Conservation (phyloP, 169 alveolate genomes). For the Cryptosporidium tyzzeri region DNA sequence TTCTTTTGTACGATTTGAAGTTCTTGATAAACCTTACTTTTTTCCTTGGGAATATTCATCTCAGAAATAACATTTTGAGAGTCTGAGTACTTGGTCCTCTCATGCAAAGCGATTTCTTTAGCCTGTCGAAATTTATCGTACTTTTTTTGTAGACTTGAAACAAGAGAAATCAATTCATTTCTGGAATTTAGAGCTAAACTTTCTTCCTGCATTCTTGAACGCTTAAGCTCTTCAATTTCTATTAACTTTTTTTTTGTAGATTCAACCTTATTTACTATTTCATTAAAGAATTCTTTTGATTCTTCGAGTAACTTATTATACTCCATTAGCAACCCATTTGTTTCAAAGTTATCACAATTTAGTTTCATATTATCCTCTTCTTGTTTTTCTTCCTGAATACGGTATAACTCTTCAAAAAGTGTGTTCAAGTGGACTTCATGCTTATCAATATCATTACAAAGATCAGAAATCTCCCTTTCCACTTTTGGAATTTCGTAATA, state of each 20-base stretch:
- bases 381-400: slow-evolving; percentile 36
- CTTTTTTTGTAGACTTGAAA: slow-evolving; percentile 15
- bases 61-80: slow-evolving; percentile 8
- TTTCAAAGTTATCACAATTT: neutral
- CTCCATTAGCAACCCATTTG: slow-evolving; percentile 3
- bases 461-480: slow-evolving; percentile 22
- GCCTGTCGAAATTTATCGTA: slow-evolving; percentile 28
- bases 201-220: neutral
- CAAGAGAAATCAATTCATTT: slow-evolving; percentile 9
- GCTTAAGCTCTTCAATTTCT: neutral
- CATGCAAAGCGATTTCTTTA: slow-evolving; percentile 37
- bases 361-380: slow-evolving; percentile 6
- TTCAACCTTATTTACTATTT: slow-evolving; percentile 4
- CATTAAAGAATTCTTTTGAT: slow-evolving; percentile 15
- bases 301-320: slow-evolving; percentile 1
- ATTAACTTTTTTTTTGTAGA: slow-evolving; percentile 10
- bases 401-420: slow-evolving; percentile 21
- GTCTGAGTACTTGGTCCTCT: neutral
- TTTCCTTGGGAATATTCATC: slow-evolving; percentile 14
- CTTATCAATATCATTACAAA: slow-evolving; percentile 21
- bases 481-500: slow-evolving; percentile 32
- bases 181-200: neutral
- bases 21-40: slow-evolving; percentile 27
- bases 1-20: slow-evolving; percentile 20
- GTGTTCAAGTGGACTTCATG: slow-evolving; percentile 41